Percentiles rank a stretch among this genome's conserved stretches.
These are phyloP conservation scores for Austroboletus festivus DNA, from an alignment of 768 basidiomycete species.

Conservation along the genomic window DNA sequence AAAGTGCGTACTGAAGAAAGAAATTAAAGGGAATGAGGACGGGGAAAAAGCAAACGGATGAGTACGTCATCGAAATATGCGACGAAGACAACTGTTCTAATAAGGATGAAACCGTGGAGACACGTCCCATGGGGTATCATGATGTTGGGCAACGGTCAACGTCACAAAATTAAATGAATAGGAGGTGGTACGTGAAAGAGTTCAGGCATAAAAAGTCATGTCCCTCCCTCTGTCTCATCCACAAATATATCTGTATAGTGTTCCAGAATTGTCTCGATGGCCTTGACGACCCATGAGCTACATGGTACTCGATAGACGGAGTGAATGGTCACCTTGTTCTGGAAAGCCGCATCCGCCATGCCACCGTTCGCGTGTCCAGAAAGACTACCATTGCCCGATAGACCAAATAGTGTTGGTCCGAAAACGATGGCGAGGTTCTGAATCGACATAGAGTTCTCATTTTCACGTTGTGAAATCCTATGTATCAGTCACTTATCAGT, in stretches of 20 bases:
- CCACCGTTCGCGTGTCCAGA: constrained; percentile 48
- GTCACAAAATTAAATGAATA: not conserved
- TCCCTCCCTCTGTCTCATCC: constrained; percentile 64
- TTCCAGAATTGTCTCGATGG: constrained; percentile 91
- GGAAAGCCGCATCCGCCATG: constrained; percentile 68
- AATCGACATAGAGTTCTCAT: constrained; percentile 87
- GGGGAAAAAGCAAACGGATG: not conserved
- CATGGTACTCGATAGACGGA: not conserved
- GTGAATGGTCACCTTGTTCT: constrained; percentile 56
- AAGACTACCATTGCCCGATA: constrained; percentile 41
- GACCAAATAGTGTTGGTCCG: constrained; percentile 95
- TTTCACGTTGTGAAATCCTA: constrained; percentile 74
- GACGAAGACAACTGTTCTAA: constrained; percentile 4
- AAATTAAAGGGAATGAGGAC: not conserved
- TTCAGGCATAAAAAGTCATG: constrained; percentile 13
- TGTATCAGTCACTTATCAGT: constrained; percentile 8
- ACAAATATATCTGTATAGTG: constrained; percentile 97
- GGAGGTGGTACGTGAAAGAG: constrained; percentile 3
- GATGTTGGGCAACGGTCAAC: constrained; percentile 21
- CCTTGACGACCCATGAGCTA: constrained; percentile 44
- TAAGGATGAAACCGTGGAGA: constrained; percentile 11
- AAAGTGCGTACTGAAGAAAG: too few relatives aligned
- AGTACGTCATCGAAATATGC: constrained; percentile 1
- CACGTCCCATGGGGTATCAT: constrained; percentile 26
- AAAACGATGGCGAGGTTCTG: constrained; percentile 96